phyloP scores from a whole-genome alignment of 257 asterid species.

The Ophiorrhiza pumila region DNA sequence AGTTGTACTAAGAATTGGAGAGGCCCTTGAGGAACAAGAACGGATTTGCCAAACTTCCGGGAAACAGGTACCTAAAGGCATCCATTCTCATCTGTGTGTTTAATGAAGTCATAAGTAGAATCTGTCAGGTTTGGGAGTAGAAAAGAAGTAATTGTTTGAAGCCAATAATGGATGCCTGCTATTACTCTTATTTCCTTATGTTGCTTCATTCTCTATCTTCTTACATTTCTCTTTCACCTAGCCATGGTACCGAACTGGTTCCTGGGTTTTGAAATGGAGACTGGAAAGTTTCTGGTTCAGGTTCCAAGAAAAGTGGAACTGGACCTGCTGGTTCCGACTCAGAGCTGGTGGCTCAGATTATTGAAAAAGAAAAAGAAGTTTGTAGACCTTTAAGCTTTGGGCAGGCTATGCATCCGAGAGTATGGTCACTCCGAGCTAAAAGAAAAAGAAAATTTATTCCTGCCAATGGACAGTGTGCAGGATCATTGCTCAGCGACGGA shows the following conservation, averaged over 20 bases:
- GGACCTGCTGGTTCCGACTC: too few relatives aligned
- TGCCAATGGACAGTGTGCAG: too few relatives aligned
- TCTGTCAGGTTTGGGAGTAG: neutral
- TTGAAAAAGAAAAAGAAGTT: too few relatives aligned
- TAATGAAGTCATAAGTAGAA: neutral
- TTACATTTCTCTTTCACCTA: neutral
- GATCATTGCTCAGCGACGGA: too few relatives aligned
- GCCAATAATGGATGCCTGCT: neutral
- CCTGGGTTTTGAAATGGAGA: too few relatives aligned
- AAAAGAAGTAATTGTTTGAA: neutral
- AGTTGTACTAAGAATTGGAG: slow-evolving; percentile 92
- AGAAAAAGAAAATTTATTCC: too few relatives aligned
- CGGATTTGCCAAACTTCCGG: slow-evolving; percentile 57
- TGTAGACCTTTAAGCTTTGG: too few relatives aligned
- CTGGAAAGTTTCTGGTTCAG: too few relatives aligned
- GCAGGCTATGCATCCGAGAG: too few relatives aligned
- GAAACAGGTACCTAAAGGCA: slow-evolving; percentile 37
- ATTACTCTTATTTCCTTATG: neutral
- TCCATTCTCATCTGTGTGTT: neutral
- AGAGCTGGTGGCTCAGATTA: too few relatives aligned
- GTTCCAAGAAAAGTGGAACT: too few relatives aligned
- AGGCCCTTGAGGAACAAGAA: slow-evolving; percentile 95
- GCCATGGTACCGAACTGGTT: neutral
- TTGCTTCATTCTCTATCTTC: neutral
- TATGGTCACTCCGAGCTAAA: too few relatives aligned